Evolutionary conservation across 768 basidiomycete species (phyloP), one percentile per base, ranked within the genome.

Genomic region (Lentinula lateritia): DNA sequence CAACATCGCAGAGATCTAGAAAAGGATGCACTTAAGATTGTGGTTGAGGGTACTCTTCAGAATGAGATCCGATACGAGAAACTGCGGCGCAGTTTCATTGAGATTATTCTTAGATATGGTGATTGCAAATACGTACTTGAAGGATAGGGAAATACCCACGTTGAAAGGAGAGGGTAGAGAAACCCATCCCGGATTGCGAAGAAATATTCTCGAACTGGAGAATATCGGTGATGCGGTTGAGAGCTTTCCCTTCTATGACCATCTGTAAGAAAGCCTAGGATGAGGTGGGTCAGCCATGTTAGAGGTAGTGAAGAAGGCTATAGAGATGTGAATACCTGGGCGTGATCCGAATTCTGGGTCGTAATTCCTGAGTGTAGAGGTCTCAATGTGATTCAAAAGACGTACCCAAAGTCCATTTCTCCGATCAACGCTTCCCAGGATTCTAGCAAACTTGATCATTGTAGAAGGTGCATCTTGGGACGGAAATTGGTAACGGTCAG

Each of bases 51-150:
- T 59, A 13, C 23, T 59, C 68, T 84, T 84, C 42, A 86, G 66
- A 6, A 88, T 78, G 52, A 80, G 79, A 18, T 84, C 80, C 8
- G 86, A 86, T 0, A 86, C 78, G 43, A 84, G 69, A 67, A 85
- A 86, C 85, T 88, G 46, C 7, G 42, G 50, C 23, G 50, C 7
- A 35, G 38, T 56, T 16, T 46, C 9, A 50, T 23, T 12, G 35
- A 36, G 45, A 34, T 18, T 41, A 36, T 36, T 20, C 15, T 62
- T 2, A 48, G 43, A 4, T 58, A 65, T 28, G 6, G 34, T 36
- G 45, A 13, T 13, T 16, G 16, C 13, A 5, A 39, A 39, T 8
- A 60, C 65, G 41, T 62, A 85, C 86, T 38, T 78, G 72, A n/a
- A 88, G 69, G 16, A 88, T 63, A 0, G 82, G 82, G 6, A 88